Evolutionary conservation across 306 rosid species (phyloP).

Genomic region (Albizia julibrissin): DNA sequence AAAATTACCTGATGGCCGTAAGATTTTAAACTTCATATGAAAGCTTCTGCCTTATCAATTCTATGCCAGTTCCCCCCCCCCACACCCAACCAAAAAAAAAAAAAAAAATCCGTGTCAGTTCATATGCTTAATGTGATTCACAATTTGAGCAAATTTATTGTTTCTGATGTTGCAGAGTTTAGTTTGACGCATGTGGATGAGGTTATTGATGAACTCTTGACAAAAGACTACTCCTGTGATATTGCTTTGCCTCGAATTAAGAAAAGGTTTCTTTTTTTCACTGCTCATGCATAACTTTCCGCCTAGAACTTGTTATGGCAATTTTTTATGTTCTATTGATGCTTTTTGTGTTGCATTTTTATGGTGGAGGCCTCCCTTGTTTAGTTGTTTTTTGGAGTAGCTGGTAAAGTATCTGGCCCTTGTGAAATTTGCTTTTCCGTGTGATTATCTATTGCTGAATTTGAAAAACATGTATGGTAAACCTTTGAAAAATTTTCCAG

Average conservation of each 20-base stretch:
- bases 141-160: conserved; percentile 8
- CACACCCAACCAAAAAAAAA: too few relatives aligned
- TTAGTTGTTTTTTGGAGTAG: neutral
- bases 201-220: conserved; percentile 94
- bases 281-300: neutral
- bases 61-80: neutral
- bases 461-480: neutral
- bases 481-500: neutral
- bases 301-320: neutral
- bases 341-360: neutral
- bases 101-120: neutral
- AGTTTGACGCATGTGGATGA: conserved; percentile 91
- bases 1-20: conserved; percentile 80
- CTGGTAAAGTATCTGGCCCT: neutral
- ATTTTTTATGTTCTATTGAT: neutral
- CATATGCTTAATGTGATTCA: neutral
- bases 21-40: conserved; percentile 27
- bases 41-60: neutral
- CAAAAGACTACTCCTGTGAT: conserved; percentile 87
- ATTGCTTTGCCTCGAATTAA: conserved; percentile 92
- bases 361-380: neutral
- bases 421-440: neutral
- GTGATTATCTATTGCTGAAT: neutral
- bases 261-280: conserved; percentile 53
- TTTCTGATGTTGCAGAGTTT: conserved; percentile 54